A percentile compares a stretch with the other conserved stretches of the same genome.
These are phyloP conservation scores for Diaporthe nobilis DNA, from an alignment of 2,329 filamentous ascomycete species.

Conservation along the genomic window DNA sequence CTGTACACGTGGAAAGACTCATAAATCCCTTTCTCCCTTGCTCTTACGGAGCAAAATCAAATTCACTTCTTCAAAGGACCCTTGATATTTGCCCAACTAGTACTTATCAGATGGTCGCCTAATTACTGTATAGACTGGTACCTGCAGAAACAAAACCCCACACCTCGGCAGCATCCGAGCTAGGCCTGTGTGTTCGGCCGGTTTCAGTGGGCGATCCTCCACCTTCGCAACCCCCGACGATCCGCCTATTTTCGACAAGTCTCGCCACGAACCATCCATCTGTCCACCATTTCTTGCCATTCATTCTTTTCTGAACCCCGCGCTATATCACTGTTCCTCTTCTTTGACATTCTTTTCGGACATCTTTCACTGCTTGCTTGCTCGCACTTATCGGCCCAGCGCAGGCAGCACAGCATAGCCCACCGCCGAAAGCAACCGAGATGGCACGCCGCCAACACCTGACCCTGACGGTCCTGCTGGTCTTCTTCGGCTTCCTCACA, in stretches of 20 bases:
- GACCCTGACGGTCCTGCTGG: constrained; percentile 66
- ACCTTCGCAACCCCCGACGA: constrained; percentile 17
- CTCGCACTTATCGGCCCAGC: neutral
- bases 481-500: constrained; percentile 69
- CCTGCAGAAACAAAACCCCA: constrained; percentile 33
- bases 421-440: constrained; percentile 7
- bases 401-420: constrained; percentile 8
- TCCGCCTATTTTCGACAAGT: constrained; percentile 15
- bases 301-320: constrained; percentile 24
- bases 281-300: neutral
- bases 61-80: neutral
- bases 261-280: constrained; percentile 5
- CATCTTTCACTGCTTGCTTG: neutral
- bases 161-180: constrained; percentile 37
- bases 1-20: neutral
- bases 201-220: constrained; percentile 35
- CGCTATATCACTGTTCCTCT: neutral
- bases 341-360: constrained; percentile 1
- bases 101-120: neutral
- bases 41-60: neutral
- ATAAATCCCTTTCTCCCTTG: too few relatives aligned
- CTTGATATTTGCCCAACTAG: neutral
- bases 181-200: constrained; percentile 8
- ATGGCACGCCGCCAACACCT: constrained; percentile 70
- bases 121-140: neutral